Evolutionary conservation across 2,329 filamentous ascomycete species (phyloP), one percentile per base, ranked within the genome.

Genomic region (Sphaerostilbella broomeana): DNA sequence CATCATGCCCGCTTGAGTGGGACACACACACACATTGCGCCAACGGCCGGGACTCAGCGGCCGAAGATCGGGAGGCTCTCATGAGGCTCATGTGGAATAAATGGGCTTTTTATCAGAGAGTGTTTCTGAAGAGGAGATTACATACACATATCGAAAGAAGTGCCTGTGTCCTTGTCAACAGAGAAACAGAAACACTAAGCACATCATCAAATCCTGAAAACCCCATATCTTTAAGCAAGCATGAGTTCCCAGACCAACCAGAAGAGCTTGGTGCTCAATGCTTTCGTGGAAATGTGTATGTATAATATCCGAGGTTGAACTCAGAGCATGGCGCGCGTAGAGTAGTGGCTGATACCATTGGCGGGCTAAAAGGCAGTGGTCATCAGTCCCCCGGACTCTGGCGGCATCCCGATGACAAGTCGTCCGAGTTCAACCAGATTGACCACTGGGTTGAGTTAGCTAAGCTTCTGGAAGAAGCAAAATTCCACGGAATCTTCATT

Each of bases 361-460:
- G 24, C 19, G 26, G 27, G 36, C 22, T 37, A 34, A 29, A n/a
- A 61, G 58, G 57, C 45, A 62, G 59, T 34, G 68, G 67, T 3
- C 69, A 72, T 40, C 68, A 72, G 46, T 69, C 66, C 2, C 67
- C 67, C 5, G 62, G 64, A 1, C 50, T 68, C 15, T 69, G 79
- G 79, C 67, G 71, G 24, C 79, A 84, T 49, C 81, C 79, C 2
- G 65, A 75, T 12, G 79, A 85, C 47, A 63, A 74, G 47, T 82
- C 79, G 2, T 68, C 69, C 47, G 60, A 72, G 13, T 84, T 84
- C 57, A 77, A 77, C 45, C 65, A 72, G 18, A 61, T 79, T 22
- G 61, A 73, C 5, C 73, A 81, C 44, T 83, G 79, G 78, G 67
- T 73, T 1, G 65, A 75, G 35, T 58, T 83, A 0, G 78, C 77